phyloP scores from a whole-genome alignment of 768 basidiomycete genomes.

The Termitomyces bulborhizus region DNA sequence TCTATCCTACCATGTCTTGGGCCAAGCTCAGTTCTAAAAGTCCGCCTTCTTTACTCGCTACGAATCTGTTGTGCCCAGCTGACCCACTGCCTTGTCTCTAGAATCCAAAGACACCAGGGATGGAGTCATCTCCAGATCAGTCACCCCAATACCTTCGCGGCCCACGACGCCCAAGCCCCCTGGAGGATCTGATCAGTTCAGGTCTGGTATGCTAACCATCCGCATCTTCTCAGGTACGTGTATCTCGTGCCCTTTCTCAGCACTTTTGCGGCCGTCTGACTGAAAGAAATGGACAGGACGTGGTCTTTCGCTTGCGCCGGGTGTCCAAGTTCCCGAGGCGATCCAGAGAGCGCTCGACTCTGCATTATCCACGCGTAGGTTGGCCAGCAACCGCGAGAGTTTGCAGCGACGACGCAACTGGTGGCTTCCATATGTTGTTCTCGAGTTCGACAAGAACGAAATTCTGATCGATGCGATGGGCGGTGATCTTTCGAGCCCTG shows the following conservation, averaged over 20 bases:
- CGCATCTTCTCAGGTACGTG: conserved; percentile 85
- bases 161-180: conserved; percentile 70
- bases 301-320: conserved; percentile 74
- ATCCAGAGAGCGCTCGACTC: conserved; percentile 78
- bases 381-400: conserved; percentile 79
- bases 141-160: conserved; percentile 76
- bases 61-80: conserved; percentile 1
- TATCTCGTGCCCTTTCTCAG: neutral
- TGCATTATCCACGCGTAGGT: conserved; percentile 44
- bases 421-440: conserved; percentile 96
- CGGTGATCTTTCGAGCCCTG: conserved; percentile 83
- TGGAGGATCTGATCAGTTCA: conserved; percentile 55
- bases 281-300: conserved; percentile 42
- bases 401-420: conserved; percentile 89
- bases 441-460: conserved; percentile 98
- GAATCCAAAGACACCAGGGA: conserved; percentile 67
- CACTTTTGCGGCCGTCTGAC: neutral
- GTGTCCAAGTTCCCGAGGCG: conserved; percentile 73
- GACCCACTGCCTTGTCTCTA: conserved; percentile 18
- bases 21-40: conserved; percentile 40
- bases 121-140: conserved; percentile 68
- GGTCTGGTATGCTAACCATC: conserved; percentile 91
- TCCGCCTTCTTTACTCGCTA: conserved; percentile 15
- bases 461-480: conserved; percentile 93
- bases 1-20: conserved; percentile 44